These are phyloP conservation scores for Picea sitchensis DNA, from an alignment of 75 land plant species.

Conservation along the genomic window DNA sequence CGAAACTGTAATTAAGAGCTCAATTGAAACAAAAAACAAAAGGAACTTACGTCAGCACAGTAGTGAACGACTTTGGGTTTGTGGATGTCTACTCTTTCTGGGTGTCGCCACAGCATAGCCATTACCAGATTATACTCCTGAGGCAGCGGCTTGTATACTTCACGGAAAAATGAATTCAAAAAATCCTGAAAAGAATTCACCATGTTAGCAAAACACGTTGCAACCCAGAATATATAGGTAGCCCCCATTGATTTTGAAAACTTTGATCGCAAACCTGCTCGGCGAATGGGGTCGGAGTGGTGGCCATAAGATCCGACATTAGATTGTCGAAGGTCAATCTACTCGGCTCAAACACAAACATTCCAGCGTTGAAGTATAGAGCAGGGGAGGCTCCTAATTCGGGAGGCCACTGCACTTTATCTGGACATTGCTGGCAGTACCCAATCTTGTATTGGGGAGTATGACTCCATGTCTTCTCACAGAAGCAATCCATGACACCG, in stretches of 20 bases:
- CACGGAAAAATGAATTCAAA: slow-evolving; percentile 37
- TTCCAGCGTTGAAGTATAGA: slow-evolving; percentile 78
- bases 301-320: slow-evolving; percentile 19
- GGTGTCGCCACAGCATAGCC: slow-evolving; percentile 38
- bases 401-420: slow-evolving; percentile 11
- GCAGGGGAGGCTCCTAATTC: slow-evolving; percentile 40
- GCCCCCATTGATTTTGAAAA: background rate
- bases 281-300: slow-evolving; percentile 37
- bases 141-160: slow-evolving; percentile 28
- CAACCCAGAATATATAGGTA: slow-evolving; percentile 22
- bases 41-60: slow-evolving; percentile 30
- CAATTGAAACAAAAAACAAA: background rate
- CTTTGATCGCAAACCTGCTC: slow-evolving; percentile 42
- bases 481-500: slow-evolving; percentile 21
- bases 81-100: slow-evolving; percentile 29
- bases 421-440: slow-evolving; percentile 20
- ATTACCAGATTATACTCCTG: slow-evolving; percentile 36
- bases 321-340: slow-evolving; percentile 27
- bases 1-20: too few relatives aligned
- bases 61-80: slow-evolving; percentile 50
- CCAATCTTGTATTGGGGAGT: slow-evolving; percentile 14
- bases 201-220: background rate
- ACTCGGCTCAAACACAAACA: slow-evolving; percentile 70
- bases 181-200: slow-evolving; percentile 44
- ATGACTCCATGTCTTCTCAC: slow-evolving; percentile 17